Evolutionary conservation across 306 rosid species (phyloP), one percentile per base, ranked within the genome.

Genomic region (Vigna radiata): DNA sequence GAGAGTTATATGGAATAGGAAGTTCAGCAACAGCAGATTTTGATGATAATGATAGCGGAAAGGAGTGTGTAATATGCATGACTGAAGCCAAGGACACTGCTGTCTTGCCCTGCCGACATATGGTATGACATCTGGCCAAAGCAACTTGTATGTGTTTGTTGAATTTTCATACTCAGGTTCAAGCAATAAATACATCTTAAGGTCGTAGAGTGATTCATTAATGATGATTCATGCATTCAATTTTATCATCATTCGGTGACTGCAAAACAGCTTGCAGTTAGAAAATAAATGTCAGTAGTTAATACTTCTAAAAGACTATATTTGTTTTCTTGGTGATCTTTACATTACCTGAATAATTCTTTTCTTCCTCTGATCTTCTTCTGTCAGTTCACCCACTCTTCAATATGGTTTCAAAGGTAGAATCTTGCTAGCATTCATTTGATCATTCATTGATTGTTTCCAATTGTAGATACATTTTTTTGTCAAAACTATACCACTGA

Each of bases 51-150:
- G 97, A 89, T 82, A 54, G 86, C 8, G 96, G 94, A 64, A 88
- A 88, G 87, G 99, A 95, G 76, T 95, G 99, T 61, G 96, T 91
- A n/a, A 89, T 96, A 72, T 96, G 99, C 94, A 90, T 96, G 97
- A 89, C 96, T 1, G 93, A 96, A 84, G 90, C 94, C 37, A 95
- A 91, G 83, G 97, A 91, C 79, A 92, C 97, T 12, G 91, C 93
- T 47, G 89, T 92, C 25, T 79, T 95, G 71, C 99, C 99, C 63
- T 92, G 97, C 76, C 89, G 99, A 59, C 99, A 95, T 83, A 87
- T 90, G 99, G 97, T 95, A 86, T 76, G 83, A 33, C 70, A 81
- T 64, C 76, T 53, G 76, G 5, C 44, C 59, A 63, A 75, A 63
- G 31, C 48, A 70, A 63, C 54, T 70, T 70, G 6, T 60, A 63